Evolutionary conservation across 2,329 filamentous ascomycete species (phyloP).

Genomic region (Aaosphaeria pasadenensis): DNA sequence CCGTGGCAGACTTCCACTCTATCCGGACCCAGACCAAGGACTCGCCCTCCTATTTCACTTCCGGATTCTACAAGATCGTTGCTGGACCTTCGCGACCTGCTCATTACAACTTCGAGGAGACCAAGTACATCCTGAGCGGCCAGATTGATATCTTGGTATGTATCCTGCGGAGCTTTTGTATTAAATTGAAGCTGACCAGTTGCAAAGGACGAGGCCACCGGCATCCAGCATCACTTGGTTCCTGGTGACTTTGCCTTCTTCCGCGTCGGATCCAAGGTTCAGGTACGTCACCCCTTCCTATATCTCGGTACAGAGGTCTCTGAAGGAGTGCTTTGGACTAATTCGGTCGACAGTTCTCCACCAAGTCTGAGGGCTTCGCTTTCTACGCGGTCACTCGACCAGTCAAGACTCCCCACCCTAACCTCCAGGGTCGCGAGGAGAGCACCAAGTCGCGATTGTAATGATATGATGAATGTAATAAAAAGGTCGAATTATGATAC

Average conservation of each 20-base stretch:
- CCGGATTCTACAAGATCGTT: slow-evolving; percentile 23
- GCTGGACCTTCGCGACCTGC: slow-evolving; percentile 17
- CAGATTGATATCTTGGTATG: slow-evolving; percentile 18
- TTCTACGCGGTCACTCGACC: slow-evolving; percentile 23
- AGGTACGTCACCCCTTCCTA: too few relatives aligned
- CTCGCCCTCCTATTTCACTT: slow-evolving; percentile 19
- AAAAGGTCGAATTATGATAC: neutral
- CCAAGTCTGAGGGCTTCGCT: slow-evolving; percentile 17
- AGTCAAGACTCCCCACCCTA: slow-evolving; percentile 15
- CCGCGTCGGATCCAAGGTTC: slow-evolving; percentile 18
- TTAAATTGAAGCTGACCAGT: neutral
- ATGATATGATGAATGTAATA: neutral
- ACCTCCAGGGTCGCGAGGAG: slow-evolving; percentile 17
- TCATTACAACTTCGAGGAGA: slow-evolving; percentile 21
- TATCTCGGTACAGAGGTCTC: too few relatives aligned
- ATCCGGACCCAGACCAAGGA: slow-evolving; percentile 19
- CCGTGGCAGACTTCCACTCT: slow-evolving; percentile 24
- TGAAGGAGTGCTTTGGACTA: too few relatives aligned
- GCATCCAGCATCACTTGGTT: slow-evolving; percentile 20
- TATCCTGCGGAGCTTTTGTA: neutral
- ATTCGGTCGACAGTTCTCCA: slow-evolving; percentile 11
- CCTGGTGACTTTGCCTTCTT: slow-evolving; percentile 25
- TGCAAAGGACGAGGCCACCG: slow-evolving; percentile 17
- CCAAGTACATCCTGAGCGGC: slow-evolving; percentile 21
- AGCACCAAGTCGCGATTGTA: slow-evolving; percentile 12